Percentiles rank a stretch among this genome's conserved stretches.
These are phyloP conservation scores for Russula sp. DNA, from an alignment of 768 basidiomycete genomes.

Conservation along the genomic window DNA sequence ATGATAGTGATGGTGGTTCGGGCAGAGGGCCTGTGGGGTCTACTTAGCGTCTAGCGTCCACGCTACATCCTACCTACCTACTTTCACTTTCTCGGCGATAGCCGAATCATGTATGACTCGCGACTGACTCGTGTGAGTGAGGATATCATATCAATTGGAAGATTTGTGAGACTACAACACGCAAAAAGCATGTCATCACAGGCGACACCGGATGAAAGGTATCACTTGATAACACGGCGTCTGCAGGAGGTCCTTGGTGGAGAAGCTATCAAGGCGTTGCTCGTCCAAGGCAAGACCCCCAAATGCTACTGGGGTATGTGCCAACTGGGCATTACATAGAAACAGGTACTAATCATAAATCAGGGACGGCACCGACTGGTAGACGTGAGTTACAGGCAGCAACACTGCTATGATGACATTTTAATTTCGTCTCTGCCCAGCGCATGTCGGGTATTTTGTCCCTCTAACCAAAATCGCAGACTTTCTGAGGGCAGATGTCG, in stretches of 20 bases:
- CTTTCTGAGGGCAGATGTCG: conserved; percentile 88
- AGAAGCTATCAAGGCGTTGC: conserved; percentile 73
- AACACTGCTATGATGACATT: background rate
- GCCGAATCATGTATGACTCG: background rate
- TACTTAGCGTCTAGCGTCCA: too few species aligned
- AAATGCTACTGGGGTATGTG: conserved; percentile 90
- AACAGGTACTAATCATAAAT: background rate
- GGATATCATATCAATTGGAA: too few species aligned
- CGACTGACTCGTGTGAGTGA: background rate
- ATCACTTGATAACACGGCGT: conserved; percentile 77
- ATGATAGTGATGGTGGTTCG: conserved; percentile 23
- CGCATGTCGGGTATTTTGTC: conserved; percentile 97
- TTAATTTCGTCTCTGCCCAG: conserved; percentile 36
- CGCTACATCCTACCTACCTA: too few species aligned
- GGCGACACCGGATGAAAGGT: conserved; percentile 41
- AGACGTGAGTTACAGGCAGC: conserved; percentile 58
- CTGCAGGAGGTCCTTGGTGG: conserved; percentile 85
- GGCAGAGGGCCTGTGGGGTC: background rate
- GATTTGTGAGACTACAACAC: background rate
- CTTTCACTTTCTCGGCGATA: conserved; percentile 4
- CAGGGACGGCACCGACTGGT: conserved; percentile 91
- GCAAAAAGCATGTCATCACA: conserved; percentile 7
- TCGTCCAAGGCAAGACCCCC: conserved; percentile 67
- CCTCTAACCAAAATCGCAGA: conserved; percentile 93
- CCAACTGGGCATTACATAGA: conserved; percentile 4